Evolutionary conservation across 495 filamentous ascomycete species (phyloP).

Genomic region (Bacidia gigantensis): DNA sequence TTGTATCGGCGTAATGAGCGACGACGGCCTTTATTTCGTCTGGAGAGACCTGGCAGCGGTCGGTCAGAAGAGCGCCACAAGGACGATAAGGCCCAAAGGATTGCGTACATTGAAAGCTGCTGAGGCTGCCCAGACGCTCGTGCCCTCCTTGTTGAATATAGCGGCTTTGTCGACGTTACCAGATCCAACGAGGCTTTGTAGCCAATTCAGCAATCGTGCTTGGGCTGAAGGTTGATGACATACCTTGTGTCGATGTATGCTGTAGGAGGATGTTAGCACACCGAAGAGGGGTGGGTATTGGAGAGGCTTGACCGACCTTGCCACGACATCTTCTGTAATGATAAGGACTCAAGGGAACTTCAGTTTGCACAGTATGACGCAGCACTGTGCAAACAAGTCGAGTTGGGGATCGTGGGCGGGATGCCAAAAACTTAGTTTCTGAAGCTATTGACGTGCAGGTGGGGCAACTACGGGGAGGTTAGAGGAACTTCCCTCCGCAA

Average conservation of each 20-base stretch:
- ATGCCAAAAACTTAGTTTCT: background rate
- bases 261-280: too few species aligned
- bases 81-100: background rate
- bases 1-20: conserved; percentile 31
- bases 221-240: conserved; percentile 11
- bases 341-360: background rate
- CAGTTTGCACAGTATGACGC: background rate
- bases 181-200: conserved; percentile 60
- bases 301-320: conserved; percentile 34
- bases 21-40: conserved; percentile 49
- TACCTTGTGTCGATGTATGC: conserved; percentile 60
- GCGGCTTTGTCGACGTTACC: conserved; percentile 77
- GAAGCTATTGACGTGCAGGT: background rate
- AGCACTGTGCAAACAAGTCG: background rate
- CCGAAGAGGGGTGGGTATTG: background rate
- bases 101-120: conserved; percentile 55
- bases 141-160: conserved; percentile 70
- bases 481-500: too few species aligned
- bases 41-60: conserved; percentile 35
- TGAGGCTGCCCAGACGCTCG: conserved; percentile 69
- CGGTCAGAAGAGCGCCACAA: background rate
- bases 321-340: conserved; percentile 33
- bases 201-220: conserved; percentile 13
- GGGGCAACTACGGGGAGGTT: too few species aligned
- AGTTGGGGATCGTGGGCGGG: background rate